Conservation (phyloP, 2,329 filamentous ascomycete genomes). For the Cercospora sesami region DNA sequence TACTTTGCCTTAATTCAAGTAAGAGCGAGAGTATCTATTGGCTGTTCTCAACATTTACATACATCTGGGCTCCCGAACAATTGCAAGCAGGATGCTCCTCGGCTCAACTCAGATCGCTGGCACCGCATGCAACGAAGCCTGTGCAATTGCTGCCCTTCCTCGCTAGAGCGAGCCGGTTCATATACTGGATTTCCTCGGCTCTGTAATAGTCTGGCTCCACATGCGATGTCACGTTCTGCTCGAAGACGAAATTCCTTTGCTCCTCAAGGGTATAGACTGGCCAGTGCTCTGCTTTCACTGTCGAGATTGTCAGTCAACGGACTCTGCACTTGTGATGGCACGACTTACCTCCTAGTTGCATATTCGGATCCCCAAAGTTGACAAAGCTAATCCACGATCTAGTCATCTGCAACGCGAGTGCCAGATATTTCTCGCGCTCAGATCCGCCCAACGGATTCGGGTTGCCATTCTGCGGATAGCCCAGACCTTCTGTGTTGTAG, state of each 20-base stretch:
- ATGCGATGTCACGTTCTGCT: conserved; percentile 46
- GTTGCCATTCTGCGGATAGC: conserved; percentile 25
- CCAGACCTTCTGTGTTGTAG: conserved; percentile 50
- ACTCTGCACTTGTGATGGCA: background rate
- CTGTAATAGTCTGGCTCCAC: conserved; percentile 50
- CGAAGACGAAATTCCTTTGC: conserved; percentile 53
- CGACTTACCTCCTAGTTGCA: conserved; percentile 29
- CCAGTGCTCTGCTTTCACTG: conserved; percentile 41
- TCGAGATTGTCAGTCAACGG: conserved; percentile 12
- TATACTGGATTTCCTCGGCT: conserved; percentile 44
- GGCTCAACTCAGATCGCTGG: conserved; percentile 10
- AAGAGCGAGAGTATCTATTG: background rate
- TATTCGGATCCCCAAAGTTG: conserved; percentile 46
- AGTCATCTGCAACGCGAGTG: conserved; percentile 52
- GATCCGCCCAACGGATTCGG: conserved; percentile 30
- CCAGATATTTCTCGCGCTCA: conserved; percentile 40
- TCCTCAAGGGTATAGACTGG: conserved; percentile 45
- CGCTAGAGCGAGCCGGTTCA: conserved; percentile 29
- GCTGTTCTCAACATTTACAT: background rate
- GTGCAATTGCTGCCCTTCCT: conserved; percentile 28
- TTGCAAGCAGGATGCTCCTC: background rate
- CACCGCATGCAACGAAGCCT: conserved; percentile 28
- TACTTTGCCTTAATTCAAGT: background rate
- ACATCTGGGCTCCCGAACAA: background rate
- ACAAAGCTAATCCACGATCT: conserved; percentile 57